These are phyloP conservation scores for Tripidium arundinaceum DNA, from an alignment of 202 grass and related monocot genomes.

Conservation along the genomic window DNA sequence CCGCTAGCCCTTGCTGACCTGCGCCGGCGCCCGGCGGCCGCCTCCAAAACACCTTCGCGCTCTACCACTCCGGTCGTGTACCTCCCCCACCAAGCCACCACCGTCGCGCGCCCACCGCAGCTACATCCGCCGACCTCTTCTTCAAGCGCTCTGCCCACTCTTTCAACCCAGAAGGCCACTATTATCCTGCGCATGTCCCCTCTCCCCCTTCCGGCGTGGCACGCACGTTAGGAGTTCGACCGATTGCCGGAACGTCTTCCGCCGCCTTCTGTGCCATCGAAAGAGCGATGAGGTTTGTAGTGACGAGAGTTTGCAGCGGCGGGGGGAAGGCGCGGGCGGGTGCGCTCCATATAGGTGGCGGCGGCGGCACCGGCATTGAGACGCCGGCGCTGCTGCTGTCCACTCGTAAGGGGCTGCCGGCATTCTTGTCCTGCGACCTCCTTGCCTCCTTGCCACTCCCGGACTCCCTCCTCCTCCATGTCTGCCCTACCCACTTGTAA, in stretches of 20 bases:
- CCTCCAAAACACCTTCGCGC: background rate
- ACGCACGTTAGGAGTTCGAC: background rate
- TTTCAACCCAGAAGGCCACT: background rate
- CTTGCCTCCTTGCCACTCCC: conserved; percentile 62
- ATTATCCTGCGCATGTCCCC: background rate
- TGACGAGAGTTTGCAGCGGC: conserved; percentile 53
- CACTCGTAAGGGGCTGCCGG: conserved; percentile 70
- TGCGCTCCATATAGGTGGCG: conserved; percentile 57
- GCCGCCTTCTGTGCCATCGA: background rate
- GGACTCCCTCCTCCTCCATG: conserved; percentile 71
- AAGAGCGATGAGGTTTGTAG: conserved; percentile 56
- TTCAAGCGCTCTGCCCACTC: background rate
- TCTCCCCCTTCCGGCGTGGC: background rate
- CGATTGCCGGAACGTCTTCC: background rate
- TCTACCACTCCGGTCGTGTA: background rate
- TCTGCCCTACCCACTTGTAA: conserved; percentile 93
- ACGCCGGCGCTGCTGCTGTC: conserved; percentile 73
- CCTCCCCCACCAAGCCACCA: background rate
- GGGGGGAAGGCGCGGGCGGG: conserved; percentile 62
- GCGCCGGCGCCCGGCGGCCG: background rate
- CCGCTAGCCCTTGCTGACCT: background rate
- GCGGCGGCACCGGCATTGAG: conserved; percentile 35
- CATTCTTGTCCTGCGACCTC: conserved; percentile 66
- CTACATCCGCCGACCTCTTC: background rate
- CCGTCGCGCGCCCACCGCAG: background rate